Conservation (phyloP, 371 early-diverging fungal species). For the Cokeromyces recurvatus region DNA sequence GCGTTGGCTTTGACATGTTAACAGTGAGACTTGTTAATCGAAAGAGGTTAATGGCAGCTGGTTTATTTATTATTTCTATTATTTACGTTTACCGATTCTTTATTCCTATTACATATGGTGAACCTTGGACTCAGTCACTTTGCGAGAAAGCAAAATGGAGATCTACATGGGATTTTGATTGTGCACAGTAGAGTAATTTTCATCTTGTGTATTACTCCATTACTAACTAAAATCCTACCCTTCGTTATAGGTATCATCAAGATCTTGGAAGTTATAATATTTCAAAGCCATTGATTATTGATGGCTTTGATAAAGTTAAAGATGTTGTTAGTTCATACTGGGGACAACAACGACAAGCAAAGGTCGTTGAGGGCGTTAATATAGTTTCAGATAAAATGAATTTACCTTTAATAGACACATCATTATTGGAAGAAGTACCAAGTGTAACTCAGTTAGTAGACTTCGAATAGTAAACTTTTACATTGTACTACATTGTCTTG, state of each 20-base stretch:
- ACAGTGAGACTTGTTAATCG: conserved; percentile 54
- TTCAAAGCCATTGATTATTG: conserved; percentile 7
- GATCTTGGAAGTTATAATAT: conserved; percentile 21
- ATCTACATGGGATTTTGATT: conserved; percentile 69
- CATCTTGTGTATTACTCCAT: not conserved
- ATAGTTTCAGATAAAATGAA: conserved; percentile 28
- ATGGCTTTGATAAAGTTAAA: conserved; percentile 27
- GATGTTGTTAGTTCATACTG: conserved; percentile 31
- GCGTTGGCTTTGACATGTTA: conserved; percentile 75
- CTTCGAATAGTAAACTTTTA: too few relatives aligned
- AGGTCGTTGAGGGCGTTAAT: conserved; percentile 31
- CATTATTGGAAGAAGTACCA: conserved; percentile 2
- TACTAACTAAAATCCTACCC: not conserved
- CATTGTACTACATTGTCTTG: too few relatives aligned
- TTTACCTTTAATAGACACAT: not conserved
- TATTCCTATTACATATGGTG: conserved; percentile 84
- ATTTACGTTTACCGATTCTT: conserved; percentile 61
- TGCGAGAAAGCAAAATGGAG: conserved; percentile 77
- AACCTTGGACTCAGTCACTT: conserved; percentile 65
- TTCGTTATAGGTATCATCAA: conserved; percentile 28
- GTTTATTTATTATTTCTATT: conserved; percentile 44
- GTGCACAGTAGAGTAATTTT: conserved; percentile 26
- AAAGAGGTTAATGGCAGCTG: conserved; percentile 46
- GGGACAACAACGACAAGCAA: conserved; percentile 22
- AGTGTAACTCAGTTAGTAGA: too few relatives aligned